Evolutionary conservation across 1,284 basidiomycete species (phyloP), one percentile per base, ranked within the genome.

Genomic region (Ceratobasidium sp.): DNA sequence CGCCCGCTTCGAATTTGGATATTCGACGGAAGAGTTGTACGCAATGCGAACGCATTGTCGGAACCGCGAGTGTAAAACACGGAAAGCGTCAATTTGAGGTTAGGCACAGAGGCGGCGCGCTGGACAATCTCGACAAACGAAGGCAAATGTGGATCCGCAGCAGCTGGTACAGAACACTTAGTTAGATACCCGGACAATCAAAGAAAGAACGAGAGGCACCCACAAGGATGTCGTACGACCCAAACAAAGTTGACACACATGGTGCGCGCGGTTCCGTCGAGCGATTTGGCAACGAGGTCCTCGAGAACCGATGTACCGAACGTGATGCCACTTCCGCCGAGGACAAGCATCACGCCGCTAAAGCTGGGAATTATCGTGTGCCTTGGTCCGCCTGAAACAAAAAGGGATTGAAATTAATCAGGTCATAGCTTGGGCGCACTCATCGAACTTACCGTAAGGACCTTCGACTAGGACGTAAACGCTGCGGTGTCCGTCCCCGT

Each of bases 141-240:
- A 3, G 91, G 89, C 53, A 92, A 85, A 53, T 93, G 86, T 1
- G 90, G 88, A 7, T 85, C 82, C 66, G 93, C 84, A 1, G 88
- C 86, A 18, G 88, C 89, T 89, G 33, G 39, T 53, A 39, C 23
- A 49, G 44, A 46, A 53, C 13, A 28, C 40, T 6, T 23, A 13
- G 70, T 78, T 56, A n/a, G 55, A 33, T 55, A 20, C n/a, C 40
- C 44, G 28, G 46, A 58, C 60, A 49, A 49, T 39, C 56, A n/a
- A 51, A 56, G 6, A 23, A 55, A n/a, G 42, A n/a, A 64, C 44
- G 40, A 7, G 40, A 42, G 40, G n/a, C 40, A 68, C 80, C 55
- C 56, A 80, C 77, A 60, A 51, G 79, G 78, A 61, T 81, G 77
- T 33, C 76, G 68, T 10, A 81, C 79, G 49, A 79, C 75, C 80